Evolutionary conservation across 768 basidiomycete species (phyloP).

Genomic region (Mycena pura): DNA sequence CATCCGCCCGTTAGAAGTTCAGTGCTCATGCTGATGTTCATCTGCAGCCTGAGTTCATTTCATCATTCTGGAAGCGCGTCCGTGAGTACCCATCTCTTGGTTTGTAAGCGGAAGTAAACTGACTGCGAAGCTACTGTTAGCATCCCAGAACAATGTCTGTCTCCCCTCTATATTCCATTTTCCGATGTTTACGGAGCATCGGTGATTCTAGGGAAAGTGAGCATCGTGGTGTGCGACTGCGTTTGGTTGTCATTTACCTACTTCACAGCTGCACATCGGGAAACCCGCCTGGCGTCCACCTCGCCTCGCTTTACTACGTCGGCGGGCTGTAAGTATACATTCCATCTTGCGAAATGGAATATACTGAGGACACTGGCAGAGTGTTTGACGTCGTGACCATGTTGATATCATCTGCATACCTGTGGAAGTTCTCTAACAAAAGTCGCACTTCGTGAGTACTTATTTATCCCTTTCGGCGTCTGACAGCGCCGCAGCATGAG

Average conservation of each 20-base stretch:
- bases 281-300: constrained; percentile 1
- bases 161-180: neutral
- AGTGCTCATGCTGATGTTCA: no score
- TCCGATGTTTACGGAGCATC: neutral
- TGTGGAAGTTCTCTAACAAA: constrained; percentile 16
- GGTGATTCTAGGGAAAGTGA: neutral
- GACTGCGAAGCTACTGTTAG: neutral
- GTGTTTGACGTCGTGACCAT: constrained; percentile 16
- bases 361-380: neutral
- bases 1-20: neutral
- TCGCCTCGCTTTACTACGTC: constrained; percentile 18
- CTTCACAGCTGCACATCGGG: neutral
- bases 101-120: neutral
- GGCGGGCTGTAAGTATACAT: constrained; percentile 11
- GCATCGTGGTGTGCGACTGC: neutral
- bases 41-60: neutral
- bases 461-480: neutral
- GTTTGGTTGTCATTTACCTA: neutral
- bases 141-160: neutral
- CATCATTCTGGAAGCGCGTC: constrained; percentile 8
- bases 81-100: neutral
- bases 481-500: neutral
- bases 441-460: constrained; percentile 1
- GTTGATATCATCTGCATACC: neutral
- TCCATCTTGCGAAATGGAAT: neutral